Conservation (phyloP, 768 basidiomycete genomes). For the Clavulina sp. region DNA sequence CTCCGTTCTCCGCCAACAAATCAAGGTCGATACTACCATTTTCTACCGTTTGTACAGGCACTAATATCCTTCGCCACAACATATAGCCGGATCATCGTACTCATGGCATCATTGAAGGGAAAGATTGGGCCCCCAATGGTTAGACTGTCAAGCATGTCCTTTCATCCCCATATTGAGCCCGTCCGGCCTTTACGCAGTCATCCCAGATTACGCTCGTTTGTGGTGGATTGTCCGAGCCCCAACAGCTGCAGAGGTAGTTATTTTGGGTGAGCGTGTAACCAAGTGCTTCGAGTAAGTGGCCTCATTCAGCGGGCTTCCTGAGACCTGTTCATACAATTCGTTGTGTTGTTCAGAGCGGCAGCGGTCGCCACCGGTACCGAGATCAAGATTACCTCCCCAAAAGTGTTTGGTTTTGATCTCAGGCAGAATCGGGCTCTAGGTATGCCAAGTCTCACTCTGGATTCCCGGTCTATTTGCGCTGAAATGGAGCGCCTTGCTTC, state of each 20-base stretch:
- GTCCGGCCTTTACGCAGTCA: constrained; percentile 26
- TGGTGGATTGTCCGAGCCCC: constrained; percentile 65
- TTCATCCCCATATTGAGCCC: not conserved
- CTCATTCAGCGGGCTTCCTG: no score
- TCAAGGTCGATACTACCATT: no score
- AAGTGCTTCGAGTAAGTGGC: constrained; percentile 52
- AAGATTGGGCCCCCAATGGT: constrained; percentile 56
- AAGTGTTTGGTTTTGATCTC: constrained; percentile 30
- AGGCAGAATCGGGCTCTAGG: constrained; percentile 51
- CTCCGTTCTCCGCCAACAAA: constrained; percentile 71
- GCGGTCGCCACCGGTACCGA: constrained; percentile 41
- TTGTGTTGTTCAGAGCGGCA: constrained; percentile 11
- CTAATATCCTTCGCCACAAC: no score
- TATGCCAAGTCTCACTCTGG: constrained; percentile 24
- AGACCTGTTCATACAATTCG: no score
- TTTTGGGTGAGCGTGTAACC: constrained; percentile 38
- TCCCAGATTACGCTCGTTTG: constrained; percentile 54
- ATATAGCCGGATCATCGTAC: constrained; percentile 64
- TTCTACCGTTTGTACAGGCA: no score
- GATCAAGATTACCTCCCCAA: constrained; percentile 26
- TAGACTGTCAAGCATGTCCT: no score
- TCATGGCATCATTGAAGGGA: constrained; percentile 58
- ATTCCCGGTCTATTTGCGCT: constrained; percentile 2
- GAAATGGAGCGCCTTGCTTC: not conserved
- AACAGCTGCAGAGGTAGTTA: constrained; percentile 39